Percentiles rank a stretch among this genome's conserved stretches.
Evolutionary conservation across 202 grass and related monocot species (phyloP).

Genomic region (Elaeis oleifera): DNA sequence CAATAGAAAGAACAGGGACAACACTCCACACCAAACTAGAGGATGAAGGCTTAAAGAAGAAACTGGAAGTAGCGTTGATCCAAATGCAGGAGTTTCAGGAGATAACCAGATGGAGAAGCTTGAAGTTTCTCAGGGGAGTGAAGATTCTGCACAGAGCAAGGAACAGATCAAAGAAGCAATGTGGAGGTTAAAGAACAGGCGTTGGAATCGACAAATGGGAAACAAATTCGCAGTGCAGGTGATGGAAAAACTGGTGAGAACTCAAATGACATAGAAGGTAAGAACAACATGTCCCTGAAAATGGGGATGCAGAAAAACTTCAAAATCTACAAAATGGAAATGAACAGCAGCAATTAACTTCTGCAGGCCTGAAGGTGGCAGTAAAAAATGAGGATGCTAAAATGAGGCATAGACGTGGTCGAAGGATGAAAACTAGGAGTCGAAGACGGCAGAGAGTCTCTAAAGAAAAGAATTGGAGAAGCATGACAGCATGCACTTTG

Average conservation of each 20-base stretch:
- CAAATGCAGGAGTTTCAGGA: constrained; percentile 33
- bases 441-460: not conserved
- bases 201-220: not conserved
- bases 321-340: not conserved
- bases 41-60: constrained; percentile 28
- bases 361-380: not conserved
- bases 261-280: not conserved
- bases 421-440: constrained; percentile 5
- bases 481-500: no score
- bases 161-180: not conserved
- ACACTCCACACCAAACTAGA: constrained; percentile 28
- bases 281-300: not conserved
- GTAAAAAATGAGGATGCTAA: not conserved
- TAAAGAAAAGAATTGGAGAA: no score
- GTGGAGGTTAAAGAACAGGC: not conserved
- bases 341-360: not conserved
- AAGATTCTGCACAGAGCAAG: not conserved
- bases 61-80: constrained; percentile 12
- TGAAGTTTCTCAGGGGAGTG: constrained; percentile 5
- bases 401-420: not conserved
- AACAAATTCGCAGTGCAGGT: not conserved
- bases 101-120: constrained; percentile 7
- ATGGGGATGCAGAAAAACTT: not conserved
- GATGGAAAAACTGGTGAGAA: not conserved
- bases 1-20: constrained; percentile 33